Evolutionary conservation across 2,329 filamentous ascomycete genomes (phyloP), one percentile per base, ranked within the genome.

Genomic region (Pseudogymnoascus sp.): DNA sequence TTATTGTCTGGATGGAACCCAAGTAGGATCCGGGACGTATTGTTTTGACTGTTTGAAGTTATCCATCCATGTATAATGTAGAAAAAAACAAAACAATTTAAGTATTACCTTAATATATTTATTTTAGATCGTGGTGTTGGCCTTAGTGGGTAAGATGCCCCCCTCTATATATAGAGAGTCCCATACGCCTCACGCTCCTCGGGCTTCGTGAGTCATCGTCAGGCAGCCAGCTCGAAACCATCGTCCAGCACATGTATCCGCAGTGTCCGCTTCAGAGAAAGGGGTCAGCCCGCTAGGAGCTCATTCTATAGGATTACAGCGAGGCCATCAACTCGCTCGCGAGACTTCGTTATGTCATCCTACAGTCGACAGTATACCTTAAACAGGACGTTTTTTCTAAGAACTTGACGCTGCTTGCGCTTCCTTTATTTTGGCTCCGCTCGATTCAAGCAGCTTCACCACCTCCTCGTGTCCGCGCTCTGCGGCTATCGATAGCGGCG

Each of bases 401-500:
- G 18, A 18, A 18, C 18, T 2, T 18, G 18, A 18, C 18, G 18
- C 41, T 14, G 11, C 20, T 43, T 4, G 7, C 3, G 20, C 22
- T 11, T 38, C 36, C 6, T 18, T 6, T 22, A 11, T 43, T 20
- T 14, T 25, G 20, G 22, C 41, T 14, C 43, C 43, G 25, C 43
- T 15, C 6, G 14, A 47, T 47, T 28, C 3, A 2, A 60, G 20
- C 25, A 62, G 50, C 33, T 61, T 22, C 9, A 62, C 61, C 4
- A 62, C 38, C 4, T 9, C 18, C 38, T 30, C n/a, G 12, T 63
- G 25, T n/a, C 62, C 60, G 2, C 28, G 9, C 11, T 1, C 1
- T 18, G 39, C 18, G 33, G 62, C 62, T 33, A 15, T 15, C 2
- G 1, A 41, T 5, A 64, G 60, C 18, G 62, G 60, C 41, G 57